Base-by-base conservation (phyloP, 345 rosid species). In the Mercurialis annua region DNA sequence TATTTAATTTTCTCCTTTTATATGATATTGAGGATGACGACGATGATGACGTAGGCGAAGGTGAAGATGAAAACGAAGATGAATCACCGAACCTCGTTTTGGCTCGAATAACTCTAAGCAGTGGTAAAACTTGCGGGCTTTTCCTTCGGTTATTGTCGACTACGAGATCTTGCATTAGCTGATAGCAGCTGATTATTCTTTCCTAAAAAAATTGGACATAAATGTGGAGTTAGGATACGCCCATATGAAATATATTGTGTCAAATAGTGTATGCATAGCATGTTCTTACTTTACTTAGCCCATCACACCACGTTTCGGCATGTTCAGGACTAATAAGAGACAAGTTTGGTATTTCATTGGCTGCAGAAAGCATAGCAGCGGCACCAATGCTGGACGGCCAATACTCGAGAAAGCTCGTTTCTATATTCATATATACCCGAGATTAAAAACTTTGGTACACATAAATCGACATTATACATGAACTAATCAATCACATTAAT, bases 231-330 rank as follows among this genome's bases (percentile, higher is more conserved):
- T 67, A 54, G 62, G 24, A 66, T 27, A 9, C 15, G 59, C 14
- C 33, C 48, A n/a, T 40, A 43, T 27, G 15, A 36, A 3, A 36
- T 36, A 36, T 40, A 1, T 40, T 40, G 11, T 40, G 10, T 40
- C 0, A 18, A 16, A 29, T 5, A 2, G 4, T 5, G 48, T 23
- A 62, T 5, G 4, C 27, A 2, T 23, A 16, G n/a, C n/a, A n/a
- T 24, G 10, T 40, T 27, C 83, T 72, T 87, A 93, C 98, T 76
- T 91, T 91, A 86, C 88, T 81, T 68, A 94, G 80, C 63, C 99
- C 99, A 33, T 84, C 87, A 70, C 97, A 94, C 99, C 97, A 94
- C n/a, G 90, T 81, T 81, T 94, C 96, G 24, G 92, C 96, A 51
- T 75, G 79, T 48, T 89, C 96, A 0, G 87, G 91, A 72, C 77